Percentiles rank a stretch among this genome's conserved stretches.
phyloP scores from a whole-genome alignment of 2,329 filamentous ascomycete genomes.

The Arthrobotrys entomopaga region DNA sequence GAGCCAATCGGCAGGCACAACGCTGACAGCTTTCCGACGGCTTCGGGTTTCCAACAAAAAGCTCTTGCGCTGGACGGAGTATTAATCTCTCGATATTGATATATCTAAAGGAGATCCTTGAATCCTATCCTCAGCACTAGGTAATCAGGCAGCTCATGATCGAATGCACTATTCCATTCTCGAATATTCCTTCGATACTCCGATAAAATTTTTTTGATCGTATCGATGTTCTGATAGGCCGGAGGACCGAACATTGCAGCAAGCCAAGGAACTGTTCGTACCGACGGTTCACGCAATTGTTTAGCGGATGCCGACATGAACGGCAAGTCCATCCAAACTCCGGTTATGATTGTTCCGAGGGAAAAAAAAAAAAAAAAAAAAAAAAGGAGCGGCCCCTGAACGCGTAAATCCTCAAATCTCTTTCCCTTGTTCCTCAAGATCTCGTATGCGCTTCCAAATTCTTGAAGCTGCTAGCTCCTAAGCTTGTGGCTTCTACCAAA shows the following conservation, averaged over 20 bases:
- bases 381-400: no score
- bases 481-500: constrained; percentile 18
- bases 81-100: constrained; percentile 8
- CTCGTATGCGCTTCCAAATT: neutral
- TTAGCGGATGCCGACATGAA: constrained; percentile 25
- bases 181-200: constrained; percentile 10
- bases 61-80: constrained; percentile 7
- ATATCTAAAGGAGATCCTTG: constrained; percentile 9
- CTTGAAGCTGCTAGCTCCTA: constrained; percentile 6
- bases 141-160: constrained; percentile 39
- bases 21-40: neutral
- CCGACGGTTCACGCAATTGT: constrained; percentile 28
- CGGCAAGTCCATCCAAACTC: constrained; percentile 37
- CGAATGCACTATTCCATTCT: constrained; percentile 55
- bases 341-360: constrained; percentile 28
- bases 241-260: constrained; percentile 23
- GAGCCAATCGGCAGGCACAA: constrained; percentile 35
- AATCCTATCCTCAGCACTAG: neutral
- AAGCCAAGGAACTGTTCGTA: constrained; percentile 28
- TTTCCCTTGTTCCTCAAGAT: no score
- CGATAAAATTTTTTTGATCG: constrained; percentile 19
- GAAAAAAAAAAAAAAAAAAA: constrained; percentile 5
- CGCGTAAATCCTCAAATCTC: no score
- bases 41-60: neutral
- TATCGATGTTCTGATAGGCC: constrained; percentile 30